Base-by-base conservation (phyloP, 2,329 filamentous ascomycete species). In the Talaromyces funiculosus region DNA sequence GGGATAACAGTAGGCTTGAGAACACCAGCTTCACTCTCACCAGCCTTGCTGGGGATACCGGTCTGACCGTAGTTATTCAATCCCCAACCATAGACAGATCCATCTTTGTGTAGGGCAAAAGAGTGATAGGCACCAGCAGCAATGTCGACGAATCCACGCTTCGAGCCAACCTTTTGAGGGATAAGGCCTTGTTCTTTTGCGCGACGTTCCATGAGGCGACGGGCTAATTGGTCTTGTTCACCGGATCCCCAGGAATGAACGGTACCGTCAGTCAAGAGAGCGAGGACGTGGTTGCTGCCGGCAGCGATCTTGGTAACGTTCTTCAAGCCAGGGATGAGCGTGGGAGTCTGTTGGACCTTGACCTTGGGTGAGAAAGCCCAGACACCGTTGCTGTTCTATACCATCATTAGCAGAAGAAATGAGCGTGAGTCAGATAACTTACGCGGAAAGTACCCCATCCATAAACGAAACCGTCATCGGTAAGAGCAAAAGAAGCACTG, bases 51-150 rank as follows among this genome's bases (percentile, higher is more conserved):
- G 18, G 79, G 75, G 61, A 86, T 80, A 29, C 88, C 90, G 24
- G 88, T 88, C 78, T 95, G 86, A 63, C 86, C 88, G 73, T 88
- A 93, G 75, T 88, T 90, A 81, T 94, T 94, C 20, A 91, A 79
- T 26, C 90, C 90, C 90, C 90, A 94, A 0, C 85, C 83, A 75
- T 85, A 92, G 33, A 92, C 86, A 20, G 82, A 78, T 37, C 85
- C 85, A 26, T 86, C 81, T 64, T 84, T 84, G 66, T 82, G 82
- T 53, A 90, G 81, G 53, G 86, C 87, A 67, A 94, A 92, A 67
- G 85, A 88, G 77, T 93, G 89, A 75, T 92, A 91, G 12, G 86
- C 83, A 51, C 90, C 90, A 42, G 85, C 85, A 26, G 82, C 81
- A 62, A 87, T 81, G 75, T 75, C 83, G 59, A 78, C 78, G 53